Conservation (phyloP, 805 yeast genomes). For the Candida manassasensis region DNA sequence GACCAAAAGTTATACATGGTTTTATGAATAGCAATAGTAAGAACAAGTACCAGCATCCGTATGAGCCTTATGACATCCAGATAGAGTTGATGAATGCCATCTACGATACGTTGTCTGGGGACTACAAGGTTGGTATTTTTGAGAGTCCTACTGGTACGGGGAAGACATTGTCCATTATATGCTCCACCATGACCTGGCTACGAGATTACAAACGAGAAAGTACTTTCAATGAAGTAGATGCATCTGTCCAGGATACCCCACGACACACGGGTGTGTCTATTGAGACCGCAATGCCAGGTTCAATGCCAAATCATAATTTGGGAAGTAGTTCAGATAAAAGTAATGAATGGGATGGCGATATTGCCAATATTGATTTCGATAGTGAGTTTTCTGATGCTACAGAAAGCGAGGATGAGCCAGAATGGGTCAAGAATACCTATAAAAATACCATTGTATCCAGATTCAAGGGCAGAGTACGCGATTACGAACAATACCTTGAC, state of each 20-base stretch:
- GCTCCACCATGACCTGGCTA: constrained; percentile 82
- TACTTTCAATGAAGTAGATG: constrained; percentile 5
- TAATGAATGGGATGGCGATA: no score
- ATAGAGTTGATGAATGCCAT: constrained; percentile 68
- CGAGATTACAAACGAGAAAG: constrained; percentile 41
- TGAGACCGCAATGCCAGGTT: no score
- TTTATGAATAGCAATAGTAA: not conserved
- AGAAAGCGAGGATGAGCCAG: constrained; percentile 57
- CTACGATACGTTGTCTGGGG: constrained; percentile 52
- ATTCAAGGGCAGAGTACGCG: constrained; percentile 21
- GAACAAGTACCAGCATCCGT: constrained; percentile 65
- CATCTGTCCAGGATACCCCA: no score
- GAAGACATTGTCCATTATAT: constrained; percentile 80
- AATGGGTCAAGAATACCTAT: constrained; percentile 52
- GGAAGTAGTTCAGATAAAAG: no score
- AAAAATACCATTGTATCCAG: constrained; percentile 27
- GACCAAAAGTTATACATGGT: not conserved
- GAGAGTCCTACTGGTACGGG: constrained; percentile 97
- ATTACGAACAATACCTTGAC: constrained; percentile 40
- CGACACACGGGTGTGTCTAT: no score
- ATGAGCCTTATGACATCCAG: constrained; percentile 75
- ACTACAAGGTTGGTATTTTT: constrained; percentile 69
- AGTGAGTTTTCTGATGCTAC: constrained; percentile 4
- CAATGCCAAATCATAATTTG: no score
- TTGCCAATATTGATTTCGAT: constrained; percentile 4